Evolutionary conservation across 2,329 filamentous ascomycete species (phyloP).

Genomic region (Stagonosporopsis cucurbitacearum): DNA sequence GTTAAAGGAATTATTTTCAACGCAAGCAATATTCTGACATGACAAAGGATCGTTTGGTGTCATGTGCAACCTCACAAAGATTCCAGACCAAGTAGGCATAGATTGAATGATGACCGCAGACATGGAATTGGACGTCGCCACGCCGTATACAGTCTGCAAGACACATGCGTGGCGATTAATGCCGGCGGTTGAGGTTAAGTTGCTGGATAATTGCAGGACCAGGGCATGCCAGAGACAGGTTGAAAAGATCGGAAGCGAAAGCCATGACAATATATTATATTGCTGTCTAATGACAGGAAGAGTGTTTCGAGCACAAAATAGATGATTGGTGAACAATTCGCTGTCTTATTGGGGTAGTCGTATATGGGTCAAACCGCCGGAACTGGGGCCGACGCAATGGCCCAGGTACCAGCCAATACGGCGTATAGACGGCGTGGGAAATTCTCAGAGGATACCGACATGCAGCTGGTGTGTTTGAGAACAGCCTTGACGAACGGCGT

Average conservation of each 20-base stretch:
- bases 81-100: not conserved
- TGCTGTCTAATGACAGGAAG: constrained; percentile 29
- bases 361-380: constrained; percentile 26
- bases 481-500: constrained; percentile 23
- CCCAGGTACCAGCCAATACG: constrained; percentile 14
- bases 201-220: constrained; percentile 29
- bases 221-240: constrained; percentile 19
- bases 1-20: not conserved
- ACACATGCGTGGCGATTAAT: constrained; percentile 24
- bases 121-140: not conserved
- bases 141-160: constrained; percentile 5
- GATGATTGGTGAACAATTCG: constrained; percentile 24
- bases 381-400: constrained; percentile 8
- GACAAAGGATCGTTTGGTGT: not conserved
- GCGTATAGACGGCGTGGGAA: constrained; percentile 12
- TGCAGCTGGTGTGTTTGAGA: constrained; percentile 30
- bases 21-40: not conserved
- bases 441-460: constrained; percentile 30
- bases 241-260: constrained; percentile 17
- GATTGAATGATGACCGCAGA: not conserved
- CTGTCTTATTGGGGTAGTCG: constrained; percentile 29
- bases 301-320: constrained; percentile 33
- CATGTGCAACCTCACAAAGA: constrained; percentile 9
- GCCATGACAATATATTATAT: constrained; percentile 44
- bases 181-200: constrained; percentile 39